Evolutionary conservation across 2,329 filamentous ascomycete species (phyloP), one percentile per base, ranked within the genome.

Genomic region (Ceratocystiopsis minuta): DNA sequence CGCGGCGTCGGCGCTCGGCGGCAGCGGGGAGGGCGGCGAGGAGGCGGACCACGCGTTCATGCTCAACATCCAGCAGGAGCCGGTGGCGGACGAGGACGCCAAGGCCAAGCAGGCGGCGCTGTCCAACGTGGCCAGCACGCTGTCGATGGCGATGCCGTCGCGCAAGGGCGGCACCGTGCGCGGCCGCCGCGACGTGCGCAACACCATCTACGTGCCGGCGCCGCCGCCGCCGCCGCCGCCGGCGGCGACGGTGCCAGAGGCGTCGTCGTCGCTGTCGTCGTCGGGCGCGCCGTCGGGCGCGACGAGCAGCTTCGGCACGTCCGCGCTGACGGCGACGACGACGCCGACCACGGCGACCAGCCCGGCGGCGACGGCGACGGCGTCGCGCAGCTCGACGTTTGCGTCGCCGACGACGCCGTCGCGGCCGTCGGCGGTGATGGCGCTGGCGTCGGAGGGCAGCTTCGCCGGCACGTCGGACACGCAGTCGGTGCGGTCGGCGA

Each of bases 161-260:
- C 73, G 80, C 20, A 80, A 76, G 52, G 64, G 72, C 14, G 80
- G 82, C 37, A 95, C 86, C 14, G 66, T 93, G 15, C 75, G 90
- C 50, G 90, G 90, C 40, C 80, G 90, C 46, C 74, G 90, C 55
- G 88, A 96, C 56, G 84, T 92, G 48, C 75, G 88, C 45, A 93
- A 93, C 59, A 95, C 87, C 1, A 78, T 94, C 42, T 88, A 90
- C 54, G 68, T 87, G 48, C 79, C 83, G 47, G 77, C 82, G 4
- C 50, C 56, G 10, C 49, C 57, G 9, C 5, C 11, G 31, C 31
- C 24, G 24, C 77, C 82, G 4, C 50, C 56, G 10, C 49, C 57
- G 9, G 6, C 31, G 31, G 11, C 31, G 31, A 53, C 55, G 28
- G 48, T 60, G 15, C 46, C 60, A 38, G 56, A 63, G 47, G 50